phyloP scores from a whole-genome alignment of 371 early-diverging fungal species.

The Mucor plumbeus region DNA sequence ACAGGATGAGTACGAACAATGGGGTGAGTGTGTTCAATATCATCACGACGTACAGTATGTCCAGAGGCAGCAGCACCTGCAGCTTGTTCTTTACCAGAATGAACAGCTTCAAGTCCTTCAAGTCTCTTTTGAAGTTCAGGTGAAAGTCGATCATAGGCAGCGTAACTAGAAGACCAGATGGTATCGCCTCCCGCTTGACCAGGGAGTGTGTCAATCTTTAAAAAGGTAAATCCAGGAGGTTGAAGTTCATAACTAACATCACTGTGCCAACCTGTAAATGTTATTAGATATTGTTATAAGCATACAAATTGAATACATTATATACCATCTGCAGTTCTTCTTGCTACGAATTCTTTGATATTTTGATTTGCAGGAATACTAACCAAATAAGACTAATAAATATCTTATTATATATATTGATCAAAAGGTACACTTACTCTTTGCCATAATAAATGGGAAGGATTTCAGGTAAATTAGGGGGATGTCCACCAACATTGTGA shows the following conservation, averaged over 20 bases:
- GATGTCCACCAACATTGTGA: slow-evolving; percentile 55
- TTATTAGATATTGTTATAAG: background rate
- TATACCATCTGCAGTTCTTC: background rate
- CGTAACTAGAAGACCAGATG: slow-evolving; percentile 54
- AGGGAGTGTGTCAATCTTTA: slow-evolving; percentile 54
- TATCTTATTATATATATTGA: background rate
- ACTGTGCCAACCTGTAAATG: slow-evolving; percentile 45
- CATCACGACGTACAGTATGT: slow-evolving; percentile 47
- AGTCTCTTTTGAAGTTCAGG: slow-evolving; percentile 57
- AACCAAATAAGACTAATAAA: background rate
- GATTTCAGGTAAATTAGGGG: slow-evolving; percentile 29
- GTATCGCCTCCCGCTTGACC: slow-evolving; percentile 56
- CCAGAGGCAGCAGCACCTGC: slow-evolving; percentile 44
- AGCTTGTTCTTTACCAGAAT: slow-evolving; percentile 56
- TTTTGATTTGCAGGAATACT: background rate
- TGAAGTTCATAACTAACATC: slow-evolving; percentile 58
- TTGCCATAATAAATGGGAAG: slow-evolving; percentile 28
- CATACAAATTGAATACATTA: background rate
- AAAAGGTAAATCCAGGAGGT: slow-evolving; percentile 59
- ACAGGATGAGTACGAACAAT: slow-evolving; percentile 73
- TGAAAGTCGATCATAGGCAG: slow-evolving; percentile 64
- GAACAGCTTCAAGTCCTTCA: slow-evolving; percentile 67
- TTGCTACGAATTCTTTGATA: background rate
- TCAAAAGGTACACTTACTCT: background rate
- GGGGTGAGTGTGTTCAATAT: slow-evolving; percentile 59